These are phyloP conservation scores for Madurella fahalii DNA, from an alignment of 2,329 filamentous ascomycete species.

Conservation along the genomic window DNA sequence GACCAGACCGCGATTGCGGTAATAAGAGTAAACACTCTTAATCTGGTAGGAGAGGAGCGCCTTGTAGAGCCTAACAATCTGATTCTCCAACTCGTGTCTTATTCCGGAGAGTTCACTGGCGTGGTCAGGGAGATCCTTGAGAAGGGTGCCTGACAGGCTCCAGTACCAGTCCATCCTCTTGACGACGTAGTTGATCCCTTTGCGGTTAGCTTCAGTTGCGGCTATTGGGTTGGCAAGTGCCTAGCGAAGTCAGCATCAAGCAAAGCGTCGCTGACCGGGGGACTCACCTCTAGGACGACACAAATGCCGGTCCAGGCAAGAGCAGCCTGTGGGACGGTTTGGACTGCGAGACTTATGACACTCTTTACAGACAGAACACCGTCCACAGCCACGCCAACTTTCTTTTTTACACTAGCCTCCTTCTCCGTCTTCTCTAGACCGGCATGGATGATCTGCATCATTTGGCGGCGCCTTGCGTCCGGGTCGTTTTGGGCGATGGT, in stretches of 20 bases:
- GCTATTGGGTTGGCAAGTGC: slow-evolving; percentile 31
- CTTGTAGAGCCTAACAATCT: slow-evolving; percentile 36
- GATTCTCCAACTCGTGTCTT: slow-evolving; percentile 19
- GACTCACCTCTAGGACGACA: slow-evolving; percentile 32
- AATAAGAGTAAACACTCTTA: slow-evolving; percentile 37
- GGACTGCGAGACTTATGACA: slow-evolving; percentile 22
- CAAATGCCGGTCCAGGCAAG: slow-evolving; percentile 37
- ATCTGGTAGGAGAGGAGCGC: slow-evolving; percentile 39
- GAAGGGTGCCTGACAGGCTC: slow-evolving; percentile 28
- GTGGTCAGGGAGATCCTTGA: slow-evolving; percentile 22
- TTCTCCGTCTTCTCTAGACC: background rate
- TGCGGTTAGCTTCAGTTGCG: slow-evolving; percentile 29
- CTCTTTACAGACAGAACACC: background rate
- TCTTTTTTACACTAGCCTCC: background rate
- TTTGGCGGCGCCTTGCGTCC: slow-evolving; percentile 1
- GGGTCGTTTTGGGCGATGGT: slow-evolving; percentile 3
- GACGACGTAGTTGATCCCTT: slow-evolving; percentile 35
- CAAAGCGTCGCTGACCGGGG: background rate
- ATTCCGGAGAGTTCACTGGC: slow-evolving; percentile 22
- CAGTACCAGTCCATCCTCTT: slow-evolving; percentile 39
- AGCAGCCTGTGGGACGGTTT: slow-evolving; percentile 32
- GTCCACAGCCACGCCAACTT: background rate
- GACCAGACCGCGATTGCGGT: slow-evolving; percentile 27
- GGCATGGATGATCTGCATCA: slow-evolving; percentile 4
- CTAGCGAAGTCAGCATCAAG: slow-evolving; percentile 21